phyloP scores from a whole-genome alignment of 345 rosid genomes.

The Salix udensis region DNA sequence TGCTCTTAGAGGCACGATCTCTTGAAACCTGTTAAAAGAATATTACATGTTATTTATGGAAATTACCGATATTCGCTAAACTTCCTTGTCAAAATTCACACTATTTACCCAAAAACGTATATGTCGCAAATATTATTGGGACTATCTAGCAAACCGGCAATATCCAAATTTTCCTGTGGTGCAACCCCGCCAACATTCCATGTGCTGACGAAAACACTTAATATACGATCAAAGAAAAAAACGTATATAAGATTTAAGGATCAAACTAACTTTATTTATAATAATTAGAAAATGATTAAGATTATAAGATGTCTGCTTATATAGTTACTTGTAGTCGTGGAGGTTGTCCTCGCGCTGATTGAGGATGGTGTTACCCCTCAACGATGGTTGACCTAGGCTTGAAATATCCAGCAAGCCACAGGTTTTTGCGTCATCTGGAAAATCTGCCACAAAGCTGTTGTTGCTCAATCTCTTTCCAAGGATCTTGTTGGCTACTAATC shows the following conservation, averaged over 20 bases:
- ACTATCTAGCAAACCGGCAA: slow-evolving; percentile 59
- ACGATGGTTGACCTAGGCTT: slow-evolving; percentile 29
- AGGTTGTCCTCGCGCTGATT: slow-evolving; percentile 33
- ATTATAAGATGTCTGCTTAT: background rate
- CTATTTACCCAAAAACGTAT: slow-evolving; percentile 70
- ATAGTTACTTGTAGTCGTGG: slow-evolving; percentile 58
- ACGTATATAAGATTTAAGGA: background rate
- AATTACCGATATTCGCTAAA: too few relatives aligned
- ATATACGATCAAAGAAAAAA: background rate
- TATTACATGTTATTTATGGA: too few relatives aligned
- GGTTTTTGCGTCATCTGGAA: slow-evolving; percentile 34
- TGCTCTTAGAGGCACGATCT: slow-evolving; percentile 63
- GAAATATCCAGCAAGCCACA: slow-evolving; percentile 20
- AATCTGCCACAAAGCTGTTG: slow-evolving; percentile 72
- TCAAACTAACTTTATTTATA: background rate
- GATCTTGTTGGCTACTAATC: slow-evolving; percentile 67
- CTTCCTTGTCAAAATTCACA: background rate
- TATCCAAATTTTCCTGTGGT: slow-evolving; percentile 53
- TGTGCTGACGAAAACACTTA: slow-evolving; percentile 68
- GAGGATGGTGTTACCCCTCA: slow-evolving; percentile 25
- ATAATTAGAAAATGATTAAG: background rate
- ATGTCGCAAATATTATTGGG: slow-evolving; percentile 49
- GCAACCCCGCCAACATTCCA: slow-evolving; percentile 89
- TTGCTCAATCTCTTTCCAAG: slow-evolving; percentile 55
- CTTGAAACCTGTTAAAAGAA: slow-evolving; percentile 58